Evolutionary conservation across 2,329 filamentous ascomycete genomes (phyloP).

Genomic region (Trichoderma gracile): DNA sequence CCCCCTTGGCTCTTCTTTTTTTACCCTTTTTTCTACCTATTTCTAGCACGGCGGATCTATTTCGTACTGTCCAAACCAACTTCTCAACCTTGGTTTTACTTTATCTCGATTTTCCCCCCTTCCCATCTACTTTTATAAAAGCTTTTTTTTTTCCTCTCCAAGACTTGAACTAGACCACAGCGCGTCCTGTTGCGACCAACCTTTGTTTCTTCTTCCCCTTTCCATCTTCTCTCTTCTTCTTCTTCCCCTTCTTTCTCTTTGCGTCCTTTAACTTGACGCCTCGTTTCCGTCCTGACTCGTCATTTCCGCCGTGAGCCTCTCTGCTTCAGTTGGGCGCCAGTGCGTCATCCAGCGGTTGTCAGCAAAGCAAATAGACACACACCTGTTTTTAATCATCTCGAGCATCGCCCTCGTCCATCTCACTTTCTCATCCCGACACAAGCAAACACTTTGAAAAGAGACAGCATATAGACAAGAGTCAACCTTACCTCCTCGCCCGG

Average conservation of each 20-base stretch:
- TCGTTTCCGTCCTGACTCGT: background rate
- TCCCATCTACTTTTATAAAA: too few relatives aligned
- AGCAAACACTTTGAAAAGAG: too few relatives aligned
- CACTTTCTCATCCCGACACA: too few relatives aligned
- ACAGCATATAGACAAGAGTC: too few relatives aligned
- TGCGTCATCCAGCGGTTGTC: too few relatives aligned
- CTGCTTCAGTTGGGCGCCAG: background rate
- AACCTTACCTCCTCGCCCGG: too few relatives aligned
- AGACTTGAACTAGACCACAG: background rate
- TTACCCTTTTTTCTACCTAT: conserved; percentile 6
- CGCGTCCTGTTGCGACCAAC: conserved; percentile 8
- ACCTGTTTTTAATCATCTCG: too few relatives aligned
- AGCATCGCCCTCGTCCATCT: too few relatives aligned
- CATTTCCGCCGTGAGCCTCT: background rate
- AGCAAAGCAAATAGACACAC: too few relatives aligned
- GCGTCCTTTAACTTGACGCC: background rate
- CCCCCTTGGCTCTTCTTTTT: conserved; percentile 29
- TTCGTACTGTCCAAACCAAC: too few relatives aligned
- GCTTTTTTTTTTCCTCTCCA: conserved; percentile 33
- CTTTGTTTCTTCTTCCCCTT: background rate
- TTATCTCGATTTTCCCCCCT: too few relatives aligned
- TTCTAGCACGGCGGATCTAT: too few relatives aligned
- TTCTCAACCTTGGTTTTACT: background rate
- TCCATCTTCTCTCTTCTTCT: background rate
- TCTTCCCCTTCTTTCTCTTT: background rate